Conservation (phyloP, 2,329 filamentous ascomycete genomes). For the Sordariomycetes sp. region DNA sequence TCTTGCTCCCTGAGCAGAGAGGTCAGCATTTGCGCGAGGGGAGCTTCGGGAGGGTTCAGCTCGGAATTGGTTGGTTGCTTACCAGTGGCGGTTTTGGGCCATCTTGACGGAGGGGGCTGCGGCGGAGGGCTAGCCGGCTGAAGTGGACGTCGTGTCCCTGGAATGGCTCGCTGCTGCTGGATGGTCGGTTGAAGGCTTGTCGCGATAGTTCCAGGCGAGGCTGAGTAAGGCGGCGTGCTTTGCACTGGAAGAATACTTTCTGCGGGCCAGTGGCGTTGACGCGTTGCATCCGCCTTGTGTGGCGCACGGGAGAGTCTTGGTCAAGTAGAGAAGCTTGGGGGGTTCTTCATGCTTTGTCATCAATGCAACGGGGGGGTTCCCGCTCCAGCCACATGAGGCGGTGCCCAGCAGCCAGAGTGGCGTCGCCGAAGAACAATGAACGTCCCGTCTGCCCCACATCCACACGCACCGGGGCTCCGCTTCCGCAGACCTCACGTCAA, state of each 20-base stretch:
- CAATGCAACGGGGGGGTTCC: no score
- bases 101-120: slow-evolving; percentile 32
- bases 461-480: background rate
- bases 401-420: no score
- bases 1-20: slow-evolving; percentile 71
- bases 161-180: background rate
- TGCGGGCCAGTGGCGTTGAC: background rate
- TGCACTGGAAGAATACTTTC: background rate
- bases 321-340: no score
- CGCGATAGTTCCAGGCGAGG: slow-evolving; percentile 1
- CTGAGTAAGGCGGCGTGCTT: background rate
- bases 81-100: slow-evolving; percentile 68
- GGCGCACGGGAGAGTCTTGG: no score
- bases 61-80: slow-evolving; percentile 17
- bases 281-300: slow-evolving; percentile 3
- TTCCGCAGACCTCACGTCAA: background rate
- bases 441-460: background rate
- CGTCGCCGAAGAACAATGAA: background rate
- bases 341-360: background rate
- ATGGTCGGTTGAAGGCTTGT: background rate
- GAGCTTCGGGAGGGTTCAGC: background rate
- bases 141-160: background rate
- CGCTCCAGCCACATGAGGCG: background rate
- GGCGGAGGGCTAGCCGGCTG: background rate
- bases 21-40: slow-evolving; percentile 11